phyloP scores from a whole-genome alignment of 2,329 filamentous ascomycete species.

The Colletotrichum godetiae region DNA sequence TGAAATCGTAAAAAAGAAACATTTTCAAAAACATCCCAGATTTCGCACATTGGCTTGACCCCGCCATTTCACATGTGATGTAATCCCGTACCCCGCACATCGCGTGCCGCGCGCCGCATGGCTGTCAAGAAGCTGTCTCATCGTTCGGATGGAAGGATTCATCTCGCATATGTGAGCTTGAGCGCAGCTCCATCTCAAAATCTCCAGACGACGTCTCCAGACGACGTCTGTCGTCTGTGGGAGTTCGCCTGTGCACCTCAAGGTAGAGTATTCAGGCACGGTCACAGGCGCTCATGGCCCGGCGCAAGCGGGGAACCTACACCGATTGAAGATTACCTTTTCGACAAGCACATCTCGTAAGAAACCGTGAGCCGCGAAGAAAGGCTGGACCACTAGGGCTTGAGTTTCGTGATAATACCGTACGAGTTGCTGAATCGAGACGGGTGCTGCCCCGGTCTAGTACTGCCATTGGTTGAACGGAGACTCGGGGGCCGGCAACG shows the following conservation, averaged over 20 bases:
- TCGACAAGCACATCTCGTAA: too few species aligned
- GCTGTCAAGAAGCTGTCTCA: not conserved
- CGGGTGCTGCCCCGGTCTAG: too few species aligned
- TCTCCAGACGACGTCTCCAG: not conserved
- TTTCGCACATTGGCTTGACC: not conserved
- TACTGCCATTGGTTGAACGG: not conserved
- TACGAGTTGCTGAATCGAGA: not conserved
- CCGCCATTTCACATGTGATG: constrained; percentile 7
- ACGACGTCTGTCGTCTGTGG: not conserved
- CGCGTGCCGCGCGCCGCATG: not conserved
- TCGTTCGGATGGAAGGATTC: not conserved
- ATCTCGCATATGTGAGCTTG: not conserved
- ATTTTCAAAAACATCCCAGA: too few species aligned
- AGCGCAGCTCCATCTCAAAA: not conserved
- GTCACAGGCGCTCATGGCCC: accelerated
- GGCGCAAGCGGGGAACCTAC: too few species aligned
- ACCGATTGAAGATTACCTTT: too few species aligned
- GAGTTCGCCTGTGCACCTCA: not conserved
- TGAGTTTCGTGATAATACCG: not conserved
- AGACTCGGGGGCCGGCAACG: too few species aligned
- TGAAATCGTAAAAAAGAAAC: not conserved
- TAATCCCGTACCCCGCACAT: constrained; percentile 1
- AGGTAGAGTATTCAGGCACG: not conserved
- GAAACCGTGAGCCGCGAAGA: accelerated
- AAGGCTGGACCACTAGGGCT: too few species aligned